phyloP scores from a whole-genome alignment of 306 rosid species.

The Dalbergia oliveri region DNA sequence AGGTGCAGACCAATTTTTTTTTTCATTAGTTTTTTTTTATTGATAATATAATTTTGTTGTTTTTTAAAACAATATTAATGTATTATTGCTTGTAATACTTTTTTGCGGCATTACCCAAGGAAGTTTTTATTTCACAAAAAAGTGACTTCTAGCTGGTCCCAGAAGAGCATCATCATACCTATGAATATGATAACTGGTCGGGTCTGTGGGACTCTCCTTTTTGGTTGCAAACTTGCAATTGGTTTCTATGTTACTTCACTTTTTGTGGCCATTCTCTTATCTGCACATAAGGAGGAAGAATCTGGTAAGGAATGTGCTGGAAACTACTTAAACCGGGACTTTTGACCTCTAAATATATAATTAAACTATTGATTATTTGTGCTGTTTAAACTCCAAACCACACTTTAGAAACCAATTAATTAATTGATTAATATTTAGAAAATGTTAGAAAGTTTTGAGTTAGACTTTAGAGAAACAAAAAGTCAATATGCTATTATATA shows the following conservation, averaged over 20 bases:
- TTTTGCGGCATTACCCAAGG: conserved; percentile 25
- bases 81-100: conserved; percentile 39
- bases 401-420: background rate
- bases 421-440: conserved; percentile 7
- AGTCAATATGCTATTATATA: conserved; percentile 23
- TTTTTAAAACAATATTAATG: background rate
- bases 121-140: conserved; percentile 10
- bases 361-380: background rate
- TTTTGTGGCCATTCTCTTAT: conserved; percentile 16
- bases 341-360: background rate
- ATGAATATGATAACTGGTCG: conserved; percentile 53
- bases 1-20: background rate
- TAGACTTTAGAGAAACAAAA: conserved; percentile 7
- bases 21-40: background rate
- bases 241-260: conserved; percentile 27
- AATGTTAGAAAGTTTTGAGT: conserved; percentile 29
- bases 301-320: conserved; percentile 54
- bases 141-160: conserved; percentile 53
- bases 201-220: conserved; percentile 48
- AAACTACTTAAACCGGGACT: conserved; percentile 15
- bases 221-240: conserved; percentile 34
- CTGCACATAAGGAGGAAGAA: conserved; percentile 47
- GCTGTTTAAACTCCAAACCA: conserved; percentile 5
- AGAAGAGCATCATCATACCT: conserved; percentile 47
- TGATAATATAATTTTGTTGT: background rate